These are phyloP conservation scores for Cymbopogon flexuosus DNA, from an alignment of 202 grass and related monocot species.

Conservation along the genomic window DNA sequence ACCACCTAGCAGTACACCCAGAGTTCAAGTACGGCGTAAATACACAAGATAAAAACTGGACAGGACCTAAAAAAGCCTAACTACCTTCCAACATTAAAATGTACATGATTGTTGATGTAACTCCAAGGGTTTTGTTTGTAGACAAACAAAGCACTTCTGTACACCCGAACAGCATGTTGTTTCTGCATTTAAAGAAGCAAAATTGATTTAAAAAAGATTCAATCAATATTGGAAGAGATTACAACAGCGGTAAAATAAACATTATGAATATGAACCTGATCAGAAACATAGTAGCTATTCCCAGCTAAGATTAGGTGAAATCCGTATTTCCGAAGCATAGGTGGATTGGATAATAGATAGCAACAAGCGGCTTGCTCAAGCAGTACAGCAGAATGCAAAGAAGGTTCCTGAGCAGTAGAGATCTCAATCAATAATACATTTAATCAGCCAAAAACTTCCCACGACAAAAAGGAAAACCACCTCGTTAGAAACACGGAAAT, in stretches of 20 bases:
- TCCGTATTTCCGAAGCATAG: slow-evolving; percentile 92
- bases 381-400: slow-evolving; percentile 87
- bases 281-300: slow-evolving; percentile 78
- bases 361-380: slow-evolving; percentile 94
- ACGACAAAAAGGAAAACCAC: slow-evolving; percentile 38
- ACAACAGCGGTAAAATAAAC: not conserved
- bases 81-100: slow-evolving; percentile 98
- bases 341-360: slow-evolving; percentile 82
- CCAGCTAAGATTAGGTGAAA: slow-evolving; percentile 98
- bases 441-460: slow-evolving; percentile 18
- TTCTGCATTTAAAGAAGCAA: slow-evolving; percentile 55
- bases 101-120: slow-evolving; percentile 98
- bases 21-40: slow-evolving; percentile 34
- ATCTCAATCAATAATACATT: slow-evolving; percentile 32
- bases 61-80: slow-evolving; percentile 26
- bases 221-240: slow-evolving; percentile 15
- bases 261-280: slow-evolving; percentile 60
- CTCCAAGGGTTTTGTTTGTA: slow-evolving; percentile 91
- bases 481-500: slow-evolving; percentile 95
- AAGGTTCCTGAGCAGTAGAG: slow-evolving; percentile 67
- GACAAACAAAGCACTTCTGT: slow-evolving; percentile 89
- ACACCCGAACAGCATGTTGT: slow-evolving; percentile 86
- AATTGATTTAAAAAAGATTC: slow-evolving; percentile 10
- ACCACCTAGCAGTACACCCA: slow-evolving; percentile 66
- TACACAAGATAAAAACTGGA: slow-evolving; percentile 23